These are phyloP conservation scores for Euphorbia schlechtendalii DNA, from an alignment of 441 rosid genomes.

Conservation along the genomic window DNA sequence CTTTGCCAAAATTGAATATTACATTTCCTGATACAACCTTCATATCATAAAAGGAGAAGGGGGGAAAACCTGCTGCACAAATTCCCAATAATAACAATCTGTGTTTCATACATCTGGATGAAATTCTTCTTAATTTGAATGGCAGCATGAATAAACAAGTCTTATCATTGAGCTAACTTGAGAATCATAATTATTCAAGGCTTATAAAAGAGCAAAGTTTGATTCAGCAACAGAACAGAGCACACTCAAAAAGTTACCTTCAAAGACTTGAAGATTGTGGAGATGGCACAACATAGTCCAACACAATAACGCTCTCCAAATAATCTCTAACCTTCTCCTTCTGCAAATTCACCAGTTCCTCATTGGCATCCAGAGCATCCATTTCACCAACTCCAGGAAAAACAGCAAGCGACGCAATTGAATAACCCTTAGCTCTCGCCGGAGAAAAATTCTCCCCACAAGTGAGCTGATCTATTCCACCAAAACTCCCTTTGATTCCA, in stretches of 20 bases:
- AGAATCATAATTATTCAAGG: not conserved
- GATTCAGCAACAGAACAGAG: not conserved
- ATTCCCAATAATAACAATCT: too few relatives aligned
- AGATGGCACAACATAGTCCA: conserved; percentile 58
- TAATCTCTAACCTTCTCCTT: conserved; percentile 54
- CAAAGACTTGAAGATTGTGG: conserved; percentile 32
- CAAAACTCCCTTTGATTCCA: conserved; percentile 41
- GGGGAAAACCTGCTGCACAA: too few relatives aligned
- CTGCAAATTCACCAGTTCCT: conserved; percentile 33
- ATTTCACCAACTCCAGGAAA: conserved; percentile 43
- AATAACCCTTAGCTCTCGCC: conserved; percentile 70
- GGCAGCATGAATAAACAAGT: not conserved
- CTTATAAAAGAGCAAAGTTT: not conserved
- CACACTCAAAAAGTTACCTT: not conserved
- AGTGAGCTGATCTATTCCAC: conserved; percentile 44
- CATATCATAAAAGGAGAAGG: not conserved
- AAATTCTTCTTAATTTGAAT: too few relatives aligned
- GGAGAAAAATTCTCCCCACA: conserved; percentile 81
- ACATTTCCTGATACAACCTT: not conserved
- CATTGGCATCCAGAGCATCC: conserved; percentile 45
- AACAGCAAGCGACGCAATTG: conserved; percentile 65
- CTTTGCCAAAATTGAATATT: not conserved
- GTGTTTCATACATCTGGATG: too few relatives aligned
- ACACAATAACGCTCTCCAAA: conserved; percentile 54
- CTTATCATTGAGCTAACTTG: not conserved